Evolutionary conservation across 2,329 filamentous ascomycete genomes (phyloP), one percentile per base, ranked within the genome.

Genomic region (Pseudogymnoascus sp.): DNA sequence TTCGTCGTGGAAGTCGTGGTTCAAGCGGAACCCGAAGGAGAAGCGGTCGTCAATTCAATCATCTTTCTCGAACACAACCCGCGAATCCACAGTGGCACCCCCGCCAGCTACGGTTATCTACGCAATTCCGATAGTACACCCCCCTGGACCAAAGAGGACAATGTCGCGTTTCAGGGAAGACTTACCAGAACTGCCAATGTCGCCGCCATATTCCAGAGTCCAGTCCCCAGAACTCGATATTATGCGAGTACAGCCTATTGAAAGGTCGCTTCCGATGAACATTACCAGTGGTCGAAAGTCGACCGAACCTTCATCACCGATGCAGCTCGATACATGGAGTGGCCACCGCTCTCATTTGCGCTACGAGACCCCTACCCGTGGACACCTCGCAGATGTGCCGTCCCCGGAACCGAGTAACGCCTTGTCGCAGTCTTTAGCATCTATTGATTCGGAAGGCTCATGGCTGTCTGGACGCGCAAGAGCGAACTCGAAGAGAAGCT

Each of bases 91-190:
- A 80, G 77, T 26, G 4, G 21, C 23, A 64, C 57, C 47, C 12
- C 62, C 31, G 5, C 40, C 31, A 26, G 12, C 31, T 14, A 21
- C 62, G 16, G 12, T 59, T 5, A 8, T 54, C 23, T 60, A 63
- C 21, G 62, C 62, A n/a, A 47, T 36, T 18, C 62, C 62, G 1
- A 34, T 47, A 21, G 40, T 34, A 75, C 6, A 73, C 87, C 5
- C 88, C 91, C 26, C 47, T 31, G 47, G 47, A 31, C 5, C 47
- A 5, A 88, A 89, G 70, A 86, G 93, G 63, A 95, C 91, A 3
- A 87, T 90, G 75, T 97, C 93, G 39, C 93, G 91, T 63, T 97
- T 97, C 77, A 85, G 90, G 60, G 93, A 97, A 77, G 92, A 97
- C 71, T 81, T 97, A 11, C 93, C 92, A 3, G 93, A 97, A 72